These are phyloP conservation scores for Cercospora sesami DNA, from an alignment of 2,329 filamentous ascomycete species.

Conservation along the genomic window DNA sequence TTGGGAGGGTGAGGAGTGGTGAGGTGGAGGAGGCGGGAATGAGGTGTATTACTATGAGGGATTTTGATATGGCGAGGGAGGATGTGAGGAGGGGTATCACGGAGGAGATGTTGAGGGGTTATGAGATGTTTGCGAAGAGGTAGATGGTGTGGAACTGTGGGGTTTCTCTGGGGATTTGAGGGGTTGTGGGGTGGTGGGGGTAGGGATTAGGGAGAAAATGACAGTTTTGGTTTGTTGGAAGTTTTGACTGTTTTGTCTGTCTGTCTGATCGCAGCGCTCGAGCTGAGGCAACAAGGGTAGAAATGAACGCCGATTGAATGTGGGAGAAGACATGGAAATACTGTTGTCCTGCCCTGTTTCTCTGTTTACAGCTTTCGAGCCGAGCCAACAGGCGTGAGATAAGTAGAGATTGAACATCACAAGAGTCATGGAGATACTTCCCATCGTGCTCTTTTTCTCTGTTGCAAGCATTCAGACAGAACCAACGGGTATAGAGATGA, in stretches of 20 bases:
- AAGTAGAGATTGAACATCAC: too few species aligned
- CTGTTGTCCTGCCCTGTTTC: not conserved
- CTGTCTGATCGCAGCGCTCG: too few species aligned
- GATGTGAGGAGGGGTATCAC: conserved; percentile 60
- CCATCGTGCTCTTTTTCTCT: too few species aligned
- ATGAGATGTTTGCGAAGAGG: conserved; percentile 50
- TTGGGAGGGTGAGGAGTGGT: conserved; percentile 28
- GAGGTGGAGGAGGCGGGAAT: conserved; percentile 33
- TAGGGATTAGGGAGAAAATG: not conserved
- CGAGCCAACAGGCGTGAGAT: too few species aligned
- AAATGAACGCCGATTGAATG: too few species aligned
- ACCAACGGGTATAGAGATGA: too few species aligned
- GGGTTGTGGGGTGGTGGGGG: not conserved
- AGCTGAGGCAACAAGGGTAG: too few species aligned
- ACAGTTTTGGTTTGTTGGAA: too few species aligned
- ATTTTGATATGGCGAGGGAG: conserved; percentile 47
- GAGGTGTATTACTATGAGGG: conserved; percentile 40
- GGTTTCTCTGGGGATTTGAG: not conserved
- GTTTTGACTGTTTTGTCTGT: too few species aligned
- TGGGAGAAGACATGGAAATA: not conserved
- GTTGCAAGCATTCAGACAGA: too few species aligned
- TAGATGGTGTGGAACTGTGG: not conserved
- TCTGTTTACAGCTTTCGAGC: not conserved
- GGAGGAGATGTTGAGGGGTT: conserved; percentile 57
- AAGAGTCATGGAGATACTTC: too few species aligned